A percentile compares a stretch with the other conserved stretches of the same genome.
These are phyloP conservation scores for Phytophthora brassicae DNA, from an alignment of 352 stramenopile species.

Conservation along the genomic window DNA sequence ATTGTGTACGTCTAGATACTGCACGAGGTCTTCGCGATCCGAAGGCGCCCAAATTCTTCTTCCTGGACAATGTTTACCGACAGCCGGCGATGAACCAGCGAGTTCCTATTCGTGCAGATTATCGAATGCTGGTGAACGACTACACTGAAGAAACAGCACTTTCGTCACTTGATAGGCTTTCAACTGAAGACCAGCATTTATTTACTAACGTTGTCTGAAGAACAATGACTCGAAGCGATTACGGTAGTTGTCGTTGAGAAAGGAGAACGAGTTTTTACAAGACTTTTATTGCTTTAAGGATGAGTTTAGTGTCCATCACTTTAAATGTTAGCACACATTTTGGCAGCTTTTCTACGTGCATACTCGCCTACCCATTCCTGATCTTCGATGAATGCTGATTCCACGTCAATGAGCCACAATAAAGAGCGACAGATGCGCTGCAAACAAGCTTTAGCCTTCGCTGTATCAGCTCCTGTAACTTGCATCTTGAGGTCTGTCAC, in stretches of 20 bases:
- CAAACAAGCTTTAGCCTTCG: constrained; percentile 39
- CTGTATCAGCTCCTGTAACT: constrained; percentile 25
- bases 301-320: too few species aligned
- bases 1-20: constrained; percentile 61
- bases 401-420: constrained; percentile 52
- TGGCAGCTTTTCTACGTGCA: constrained; percentile 37
- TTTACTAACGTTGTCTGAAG: constrained; percentile 35
- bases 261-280: background rate
- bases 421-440: constrained; percentile 60
- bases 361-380: constrained; percentile 42
- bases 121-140: constrained; percentile 54
- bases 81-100: constrained; percentile 71
- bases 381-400: constrained; percentile 43
- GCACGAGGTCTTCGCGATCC: constrained; percentile 35
- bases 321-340: constrained; percentile 40
- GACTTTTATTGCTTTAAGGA: constrained; percentile 6
- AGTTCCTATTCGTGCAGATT: constrained; percentile 52
- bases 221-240: constrained; percentile 2
- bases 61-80: constrained; percentile 69
- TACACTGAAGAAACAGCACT: constrained; percentile 33
- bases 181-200: constrained; percentile 48
- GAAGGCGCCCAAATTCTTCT: constrained; percentile 42
- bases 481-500: constrained; percentile 65
- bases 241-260: constrained; percentile 3
- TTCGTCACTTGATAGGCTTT: constrained; percentile 42